A percentile compares a stretch with the other conserved stretches of the same genome.
These are phyloP conservation scores for Cladophialophora immunda DNA, from an alignment of 2,329 filamentous ascomycete species.

Conservation along the genomic window DNA sequence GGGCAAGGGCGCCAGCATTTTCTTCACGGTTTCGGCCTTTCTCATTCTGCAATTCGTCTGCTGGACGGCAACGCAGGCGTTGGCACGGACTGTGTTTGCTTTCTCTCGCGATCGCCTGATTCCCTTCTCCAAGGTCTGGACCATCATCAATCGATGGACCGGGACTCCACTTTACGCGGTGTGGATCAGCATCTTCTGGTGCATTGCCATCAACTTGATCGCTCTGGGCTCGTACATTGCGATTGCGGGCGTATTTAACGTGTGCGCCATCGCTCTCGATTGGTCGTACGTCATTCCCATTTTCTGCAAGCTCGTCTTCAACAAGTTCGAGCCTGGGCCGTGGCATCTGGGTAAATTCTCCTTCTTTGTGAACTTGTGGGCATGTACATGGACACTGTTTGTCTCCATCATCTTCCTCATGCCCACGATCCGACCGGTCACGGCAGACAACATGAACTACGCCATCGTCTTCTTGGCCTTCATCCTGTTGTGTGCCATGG, in stretches of 20 bases:
- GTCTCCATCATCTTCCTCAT: slow-evolving; percentile 64
- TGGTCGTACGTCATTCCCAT: slow-evolving; percentile 66
- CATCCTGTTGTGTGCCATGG: slow-evolving; percentile 54
- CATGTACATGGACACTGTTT: slow-evolving; percentile 62
- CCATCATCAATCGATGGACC: slow-evolving; percentile 59
- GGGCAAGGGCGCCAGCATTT: slow-evolving; percentile 61
- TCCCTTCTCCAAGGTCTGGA: slow-evolving; percentile 59
- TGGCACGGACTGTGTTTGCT: slow-evolving; percentile 64
- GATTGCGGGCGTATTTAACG: slow-evolving; percentile 56
- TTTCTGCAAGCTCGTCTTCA: slow-evolving; percentile 60
- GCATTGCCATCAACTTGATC: slow-evolving; percentile 67
- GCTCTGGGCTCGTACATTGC: slow-evolving; percentile 64
- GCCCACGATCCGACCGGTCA: slow-evolving; percentile 59
- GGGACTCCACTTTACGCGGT: slow-evolving; percentile 63
- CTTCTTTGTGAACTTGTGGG: slow-evolving; percentile 57
- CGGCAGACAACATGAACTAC: slow-evolving; percentile 63
- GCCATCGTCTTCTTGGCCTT: slow-evolving; percentile 60
- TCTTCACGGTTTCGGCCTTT: slow-evolving; percentile 65
- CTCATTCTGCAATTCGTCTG: slow-evolving; percentile 67
- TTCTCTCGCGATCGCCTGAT: slow-evolving; percentile 63
- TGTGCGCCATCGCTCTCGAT: slow-evolving; percentile 55
- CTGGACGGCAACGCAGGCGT: slow-evolving; percentile 65
- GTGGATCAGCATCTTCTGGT: slow-evolving; percentile 64
- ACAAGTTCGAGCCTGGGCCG: slow-evolving; percentile 60
- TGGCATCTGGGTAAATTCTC: slow-evolving; percentile 60